Conservation (phyloP, 2,329 filamentous ascomycete species). For the Orbilia brochopaga region DNA sequence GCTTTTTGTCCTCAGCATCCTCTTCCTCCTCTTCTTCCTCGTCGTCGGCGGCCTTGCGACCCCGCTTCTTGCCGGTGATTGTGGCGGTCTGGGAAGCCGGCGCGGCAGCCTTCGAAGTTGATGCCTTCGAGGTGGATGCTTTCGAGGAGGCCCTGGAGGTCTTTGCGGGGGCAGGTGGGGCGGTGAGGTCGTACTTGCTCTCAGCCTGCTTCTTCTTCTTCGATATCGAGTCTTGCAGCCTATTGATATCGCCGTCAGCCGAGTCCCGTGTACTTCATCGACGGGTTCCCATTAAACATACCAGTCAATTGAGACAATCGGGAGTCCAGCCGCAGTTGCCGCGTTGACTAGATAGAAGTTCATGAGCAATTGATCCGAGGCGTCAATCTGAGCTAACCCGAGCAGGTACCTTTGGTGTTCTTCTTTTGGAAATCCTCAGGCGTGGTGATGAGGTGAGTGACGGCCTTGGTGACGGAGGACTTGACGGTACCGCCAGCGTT, state of each 20-base stretch:
- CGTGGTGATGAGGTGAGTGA: slow-evolving; percentile 67
- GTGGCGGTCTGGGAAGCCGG: slow-evolving; percentile 41
- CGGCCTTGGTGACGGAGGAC: slow-evolving; percentile 62
- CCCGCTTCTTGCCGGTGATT: slow-evolving; percentile 49
- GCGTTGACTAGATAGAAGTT: slow-evolving; percentile 5
- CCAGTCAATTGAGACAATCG: slow-evolving; percentile 24
- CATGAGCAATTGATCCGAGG: slow-evolving; percentile 10
- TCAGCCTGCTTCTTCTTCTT: slow-evolving; percentile 49
- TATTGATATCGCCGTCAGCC: slow-evolving; percentile 1
- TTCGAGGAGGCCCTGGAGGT: slow-evolving; percentile 34
- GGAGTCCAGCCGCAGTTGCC: slow-evolving; percentile 28
- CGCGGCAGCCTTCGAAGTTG: slow-evolving; percentile 10
- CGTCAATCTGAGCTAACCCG: neutral
- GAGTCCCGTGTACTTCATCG: neutral
- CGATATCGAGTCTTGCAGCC: slow-evolving; percentile 36
- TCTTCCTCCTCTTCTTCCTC: slow-evolving; percentile 46
- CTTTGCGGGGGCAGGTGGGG: slow-evolving; percentile 27
- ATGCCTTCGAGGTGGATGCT: slow-evolving; percentile 5
- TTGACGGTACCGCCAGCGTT: slow-evolving; percentile 63
- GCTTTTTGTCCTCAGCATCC: slow-evolving; percentile 45
- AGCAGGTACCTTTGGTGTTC: slow-evolving; percentile 60
- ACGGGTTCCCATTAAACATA: neutral
- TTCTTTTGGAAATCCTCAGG: slow-evolving; percentile 63
- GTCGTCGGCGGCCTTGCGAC: slow-evolving; percentile 49
- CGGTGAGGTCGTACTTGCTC: slow-evolving; percentile 34